phyloP scores from a whole-genome alignment of 2,329 filamentous ascomycete genomes.

The Teratosphaeria viscida region DNA sequence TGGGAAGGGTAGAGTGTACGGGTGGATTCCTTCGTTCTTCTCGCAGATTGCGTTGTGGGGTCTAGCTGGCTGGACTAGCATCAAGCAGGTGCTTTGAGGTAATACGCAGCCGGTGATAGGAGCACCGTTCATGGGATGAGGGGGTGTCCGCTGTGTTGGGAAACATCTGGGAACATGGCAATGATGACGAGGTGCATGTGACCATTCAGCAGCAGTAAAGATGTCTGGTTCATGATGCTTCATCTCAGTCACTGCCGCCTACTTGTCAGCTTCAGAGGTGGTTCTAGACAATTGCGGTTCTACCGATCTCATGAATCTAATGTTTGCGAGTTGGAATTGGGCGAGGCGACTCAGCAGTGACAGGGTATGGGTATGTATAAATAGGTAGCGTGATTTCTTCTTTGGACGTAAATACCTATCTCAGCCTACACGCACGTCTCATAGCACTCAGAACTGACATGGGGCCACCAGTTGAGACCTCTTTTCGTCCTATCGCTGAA shows the following conservation, averaged over 20 bases:
- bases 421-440: background rate
- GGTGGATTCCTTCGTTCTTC: conserved; percentile 17
- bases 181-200: background rate
- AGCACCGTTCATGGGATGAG: background rate
- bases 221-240: background rate
- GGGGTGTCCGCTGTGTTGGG: background rate
- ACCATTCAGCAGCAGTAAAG: background rate
- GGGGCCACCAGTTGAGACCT: background rate
- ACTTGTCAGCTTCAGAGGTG: background rate
- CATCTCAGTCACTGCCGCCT: background rate
- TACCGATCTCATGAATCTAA: background rate
- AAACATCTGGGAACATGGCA: background rate
- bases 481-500: background rate
- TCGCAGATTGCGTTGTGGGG: conserved; percentile 23
- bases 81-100: conserved; percentile 17
- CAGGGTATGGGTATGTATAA: background rate
- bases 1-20: conserved; percentile 36
- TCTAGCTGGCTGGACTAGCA: conserved; percentile 20
- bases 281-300: background rate
- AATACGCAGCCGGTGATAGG: conserved; percentile 1
- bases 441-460: background rate
- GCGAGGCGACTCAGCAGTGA: background rate
- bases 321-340: background rate
- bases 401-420: background rate
- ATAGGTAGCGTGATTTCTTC: background rate